Base-by-base conservation (phyloP, 371 early-diverging fungal genomes). In the Zancudomyces culisetae region DNA sequence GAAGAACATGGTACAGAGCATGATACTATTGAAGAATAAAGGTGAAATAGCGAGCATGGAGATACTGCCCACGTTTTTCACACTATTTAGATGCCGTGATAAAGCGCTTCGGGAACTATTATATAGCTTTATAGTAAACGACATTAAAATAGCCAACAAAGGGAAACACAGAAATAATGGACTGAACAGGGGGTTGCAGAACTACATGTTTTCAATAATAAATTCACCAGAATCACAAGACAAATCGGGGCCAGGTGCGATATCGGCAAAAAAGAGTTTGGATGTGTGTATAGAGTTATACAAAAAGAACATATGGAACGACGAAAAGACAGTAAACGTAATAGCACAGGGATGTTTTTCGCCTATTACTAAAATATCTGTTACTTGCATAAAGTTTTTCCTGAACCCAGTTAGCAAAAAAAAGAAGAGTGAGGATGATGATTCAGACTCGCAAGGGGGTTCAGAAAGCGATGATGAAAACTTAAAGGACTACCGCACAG, bases 221-320 rank as follows among this genome's bases (percentile, higher is more conserved):
- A 63, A 53, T 4, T 63, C 70, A 15, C 70, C 71, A 6, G 77
- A 74, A 51, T 70, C 57, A 10, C 68, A 67, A 27, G 65, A 70
- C 59, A 56, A 69, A 60, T 56, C 54, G 26, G 67, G 68, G 26
- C 81, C 82, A 58, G 79, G 81, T 52, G 81, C 80, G 2, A 78
- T 88, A 56, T 90, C 93, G 21, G 95, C 92, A 27, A 87, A 88
- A 56, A 86, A 88, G 66, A 85, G 88, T 61, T 71, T 95, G 35
- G 90, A 95, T 56, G 85, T 92, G 26, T 91, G 91, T 74, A 82
- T 96, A 43, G 92, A 94, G 52, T 70, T 95, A 24, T 96, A 96
- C 69, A 76, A 80, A 56, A 95, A 94, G 69, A 80, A 86, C 55
- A 73, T 96, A 2, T 96, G 97, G 92, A 86, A 92, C 55, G 97